Percentiles rank a stretch among this genome's conserved stretches.
Conservation (phyloP, 1,284 basidiomycete genomes). For the Apiotrichum sp. region DNA sequence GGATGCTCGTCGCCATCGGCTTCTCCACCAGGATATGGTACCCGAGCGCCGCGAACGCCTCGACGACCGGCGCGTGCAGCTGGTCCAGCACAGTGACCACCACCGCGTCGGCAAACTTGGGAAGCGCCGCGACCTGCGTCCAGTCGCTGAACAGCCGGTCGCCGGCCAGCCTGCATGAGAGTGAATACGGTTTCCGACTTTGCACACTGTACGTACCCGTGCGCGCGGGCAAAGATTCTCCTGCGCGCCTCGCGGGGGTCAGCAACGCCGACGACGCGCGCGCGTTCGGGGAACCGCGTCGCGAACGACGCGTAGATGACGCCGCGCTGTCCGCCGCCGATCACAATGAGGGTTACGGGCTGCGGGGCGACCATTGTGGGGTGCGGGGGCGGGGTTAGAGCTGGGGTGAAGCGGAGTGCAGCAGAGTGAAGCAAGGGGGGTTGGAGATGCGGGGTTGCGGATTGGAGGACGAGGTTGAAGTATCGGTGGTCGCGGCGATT, state of each 20-base stretch:
- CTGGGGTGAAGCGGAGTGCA: too few relatives aligned
- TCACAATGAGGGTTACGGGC: conserved; percentile 52
- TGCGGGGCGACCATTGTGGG: neutral
- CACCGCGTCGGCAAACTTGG: conserved; percentile 70
- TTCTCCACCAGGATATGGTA: conserved; percentile 86
- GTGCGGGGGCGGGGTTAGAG: too few relatives aligned
- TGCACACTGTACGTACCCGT: conserved; percentile 40
- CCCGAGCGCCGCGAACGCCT: conserved; percentile 68
- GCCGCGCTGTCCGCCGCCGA: conserved; percentile 77
- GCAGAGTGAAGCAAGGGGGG: too few relatives aligned
- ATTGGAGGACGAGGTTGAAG: too few relatives aligned
- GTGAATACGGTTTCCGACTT: neutral
- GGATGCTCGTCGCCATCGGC: conserved; percentile 70
- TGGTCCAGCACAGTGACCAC: conserved; percentile 64
- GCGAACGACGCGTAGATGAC: conserved; percentile 67
- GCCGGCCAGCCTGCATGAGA: conserved; percentile 50
- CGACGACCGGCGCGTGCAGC: conserved; percentile 65
- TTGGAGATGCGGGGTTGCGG: too few relatives aligned
- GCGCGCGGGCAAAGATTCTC: conserved; percentile 53
- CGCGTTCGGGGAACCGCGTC: conserved; percentile 55
- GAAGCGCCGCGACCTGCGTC: conserved; percentile 61
- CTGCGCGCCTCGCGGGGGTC: conserved; percentile 68
- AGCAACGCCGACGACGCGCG: conserved; percentile 72
- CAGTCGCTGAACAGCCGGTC: conserved; percentile 66
- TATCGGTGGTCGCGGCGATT: too few relatives aligned